These are phyloP conservation scores for Apophysomyces variabilis DNA, from an alignment of 371 early-diverging fungal genomes.

Conservation along the genomic window DNA sequence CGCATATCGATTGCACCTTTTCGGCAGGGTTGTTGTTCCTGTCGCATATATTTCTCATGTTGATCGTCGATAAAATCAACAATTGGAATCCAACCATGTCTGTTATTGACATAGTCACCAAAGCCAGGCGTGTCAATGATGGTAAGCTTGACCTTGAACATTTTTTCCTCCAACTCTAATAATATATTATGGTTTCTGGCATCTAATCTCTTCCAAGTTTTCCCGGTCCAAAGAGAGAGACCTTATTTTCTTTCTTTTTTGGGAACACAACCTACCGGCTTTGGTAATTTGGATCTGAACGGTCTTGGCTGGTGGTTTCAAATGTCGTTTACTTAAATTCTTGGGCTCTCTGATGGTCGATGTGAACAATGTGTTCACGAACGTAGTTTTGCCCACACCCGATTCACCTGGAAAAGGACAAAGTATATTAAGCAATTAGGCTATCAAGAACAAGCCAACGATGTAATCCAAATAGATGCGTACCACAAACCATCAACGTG, in stretches of 20 bases:
- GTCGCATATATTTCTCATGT: slow-evolving; percentile 90
- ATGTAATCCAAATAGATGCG: slow-evolving; percentile 20
- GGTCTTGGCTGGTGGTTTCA: slow-evolving; percentile 65
- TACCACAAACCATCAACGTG: slow-evolving; percentile 97
- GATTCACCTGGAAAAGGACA: slow-evolving; percentile 25
- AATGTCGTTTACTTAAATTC: slow-evolving; percentile 54
- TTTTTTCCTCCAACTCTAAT: slow-evolving; percentile 94
- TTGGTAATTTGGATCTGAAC: slow-evolving; percentile 78
- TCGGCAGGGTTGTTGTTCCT: slow-evolving; percentile 65
- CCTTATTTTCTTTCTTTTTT: background rate
- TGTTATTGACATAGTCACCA: slow-evolving; percentile 85
- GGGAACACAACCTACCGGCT: slow-evolving; percentile 19
- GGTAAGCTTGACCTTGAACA: slow-evolving; percentile 91
- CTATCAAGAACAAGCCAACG: background rate
- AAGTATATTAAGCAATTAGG: background rate
- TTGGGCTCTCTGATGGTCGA: slow-evolving; percentile 71
- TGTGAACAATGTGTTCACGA: slow-evolving; percentile 86
- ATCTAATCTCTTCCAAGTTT: no score
- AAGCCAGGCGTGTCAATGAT: slow-evolving; percentile 94
- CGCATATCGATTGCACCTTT: slow-evolving; percentile 70
- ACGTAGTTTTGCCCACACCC: slow-evolving; percentile 78
- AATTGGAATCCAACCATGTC: slow-evolving; percentile 75
- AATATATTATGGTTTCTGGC: background rate
- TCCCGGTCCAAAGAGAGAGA: no score
- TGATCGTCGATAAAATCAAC: slow-evolving; percentile 92